phyloP scores from a whole-genome alignment of 208 protist genomes.

The Vickermania ingenoplastis region DNA sequence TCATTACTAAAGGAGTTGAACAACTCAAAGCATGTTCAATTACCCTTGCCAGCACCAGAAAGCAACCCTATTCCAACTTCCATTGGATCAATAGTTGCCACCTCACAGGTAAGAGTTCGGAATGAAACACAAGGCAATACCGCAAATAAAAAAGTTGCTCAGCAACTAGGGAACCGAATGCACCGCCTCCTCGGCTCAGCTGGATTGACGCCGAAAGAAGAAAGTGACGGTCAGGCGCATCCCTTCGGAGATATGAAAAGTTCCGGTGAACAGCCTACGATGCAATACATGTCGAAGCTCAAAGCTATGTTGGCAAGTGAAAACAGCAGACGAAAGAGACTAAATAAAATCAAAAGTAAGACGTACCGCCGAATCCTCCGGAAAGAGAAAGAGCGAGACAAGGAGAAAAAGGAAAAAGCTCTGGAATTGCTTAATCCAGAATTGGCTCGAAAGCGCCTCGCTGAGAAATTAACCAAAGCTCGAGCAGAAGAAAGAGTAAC shows the following conservation, averaged over 20 bases:
- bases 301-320: conserved; percentile 87
- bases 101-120: conserved; percentile 17
- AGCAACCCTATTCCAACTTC: conserved; percentile 59
- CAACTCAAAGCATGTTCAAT: conserved; percentile 58
- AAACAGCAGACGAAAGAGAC: conserved; percentile 68
- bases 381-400: conserved; percentile 86
- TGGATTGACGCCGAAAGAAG: conserved; percentile 27
- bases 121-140: conserved; percentile 1
- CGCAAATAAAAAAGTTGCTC: background rate
- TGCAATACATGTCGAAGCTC: conserved; percentile 77
- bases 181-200: conserved; percentile 44
- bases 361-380: conserved; percentile 88
- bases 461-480: conserved; percentile 68
- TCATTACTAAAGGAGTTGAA: conserved; percentile 55
- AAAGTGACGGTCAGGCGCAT: conserved; percentile 30
- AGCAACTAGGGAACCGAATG: conserved; percentile 32
- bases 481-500: conserved; percentile 84
- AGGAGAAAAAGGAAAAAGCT: conserved; percentile 65
- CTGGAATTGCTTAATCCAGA: conserved; percentile 87
- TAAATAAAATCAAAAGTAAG: conserved; percentile 91
- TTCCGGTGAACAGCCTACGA: conserved; percentile 17
- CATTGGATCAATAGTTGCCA: conserved; percentile 62
- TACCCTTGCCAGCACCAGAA: conserved; percentile 65
- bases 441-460: conserved; percentile 51
- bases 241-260: conserved; percentile 20